Evolutionary conservation across 768 basidiomycete species (phyloP), one percentile per base, ranked within the genome.

Genomic region (Chalciporus piperatus): DNA sequence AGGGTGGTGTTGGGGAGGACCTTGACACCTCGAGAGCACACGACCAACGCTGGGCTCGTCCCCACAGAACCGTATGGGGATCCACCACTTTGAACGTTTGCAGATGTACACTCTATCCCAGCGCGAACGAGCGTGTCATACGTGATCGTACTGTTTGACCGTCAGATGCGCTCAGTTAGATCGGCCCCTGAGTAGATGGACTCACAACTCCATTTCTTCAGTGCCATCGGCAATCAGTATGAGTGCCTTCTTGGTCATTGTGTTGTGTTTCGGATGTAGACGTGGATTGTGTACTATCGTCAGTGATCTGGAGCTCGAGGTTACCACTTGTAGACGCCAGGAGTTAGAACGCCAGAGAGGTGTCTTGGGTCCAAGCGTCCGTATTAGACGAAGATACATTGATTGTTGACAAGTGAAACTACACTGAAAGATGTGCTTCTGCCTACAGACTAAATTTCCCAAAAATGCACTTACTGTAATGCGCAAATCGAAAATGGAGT

Each of bases 121-220:
- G 82, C 90, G 30, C 90, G 84, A 22, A 89, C 84, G 42, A 92
- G 82, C 6, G 85, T 89, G 61, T 92, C 90, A 63, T 88, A 92
- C 10, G 82, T 77, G 70, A 92, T 84, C 9, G 88, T 89, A 59
- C 89, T 92, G 62, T 4, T 7, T 17, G 32, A 39, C 20, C 6
- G 22, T 32, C 30, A 32, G 30, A 13, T 32, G 22, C 14, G 10
- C 37, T 46, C 33, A 37, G 22, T 38, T 35, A 13, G 23, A 47
- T 32, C 35, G 17, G 17, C 51, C 41, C 38, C 20, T 44, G 49
- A 43, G 35, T n/a, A 48, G 20, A 30, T 7, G 20, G n/a, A 49
- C 83, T 59, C 61, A 88, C 89, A 91, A 92, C 69, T 91, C 89
- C 84, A 90, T 91, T 70, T 92, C 90, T 64, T 92, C 90, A 1